A percentile compares a stretch with the other conserved stretches of the same genome.
phyloP scores from a whole-genome alignment of 805 yeast species.

The Candida arabinofermentans region DNA sequence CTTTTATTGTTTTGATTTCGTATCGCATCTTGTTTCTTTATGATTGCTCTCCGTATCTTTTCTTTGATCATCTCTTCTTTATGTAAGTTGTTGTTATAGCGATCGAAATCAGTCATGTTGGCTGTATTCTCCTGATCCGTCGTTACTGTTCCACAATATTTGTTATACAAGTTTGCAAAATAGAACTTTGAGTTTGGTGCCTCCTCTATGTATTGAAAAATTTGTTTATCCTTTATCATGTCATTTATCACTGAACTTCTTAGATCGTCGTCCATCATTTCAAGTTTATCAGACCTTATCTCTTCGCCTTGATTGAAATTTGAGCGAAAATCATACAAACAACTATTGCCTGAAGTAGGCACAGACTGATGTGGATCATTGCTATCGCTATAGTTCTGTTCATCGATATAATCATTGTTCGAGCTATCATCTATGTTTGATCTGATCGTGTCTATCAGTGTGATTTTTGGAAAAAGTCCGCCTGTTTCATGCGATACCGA shows the following conservation, averaged over 20 bases:
- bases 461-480: not conserved
- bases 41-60: conserved; percentile 13
- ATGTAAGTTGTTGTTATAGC: conserved; percentile 22
- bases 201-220: conserved; percentile 1
- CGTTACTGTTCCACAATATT: conserved; percentile 4
- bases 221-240: conserved; percentile 19
- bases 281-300: not conserved
- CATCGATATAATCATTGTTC: not conserved
- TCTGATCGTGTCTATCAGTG: not conserved
- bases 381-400: not conserved
- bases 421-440: not conserved
- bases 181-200: conserved; percentile 12
- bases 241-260: conserved; percentile 21
- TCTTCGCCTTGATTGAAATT: not conserved
- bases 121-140: not conserved
- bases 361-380: not conserved
- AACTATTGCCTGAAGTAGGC: not conserved
- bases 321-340: not conserved
- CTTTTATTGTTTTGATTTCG: conserved; percentile 1
- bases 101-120: conserved; percentile 26
- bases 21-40: conserved; percentile 2
- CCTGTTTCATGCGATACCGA: not conserved
- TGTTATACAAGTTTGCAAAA: conserved; percentile 24
- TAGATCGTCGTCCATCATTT: conserved; percentile 9
- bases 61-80: conserved; percentile 24